Percentiles rank a stretch among this genome's conserved stretches.
Evolutionary conservation across 306 rosid genomes (phyloP).

Genomic region (Cicer chorassanicum): DNA sequence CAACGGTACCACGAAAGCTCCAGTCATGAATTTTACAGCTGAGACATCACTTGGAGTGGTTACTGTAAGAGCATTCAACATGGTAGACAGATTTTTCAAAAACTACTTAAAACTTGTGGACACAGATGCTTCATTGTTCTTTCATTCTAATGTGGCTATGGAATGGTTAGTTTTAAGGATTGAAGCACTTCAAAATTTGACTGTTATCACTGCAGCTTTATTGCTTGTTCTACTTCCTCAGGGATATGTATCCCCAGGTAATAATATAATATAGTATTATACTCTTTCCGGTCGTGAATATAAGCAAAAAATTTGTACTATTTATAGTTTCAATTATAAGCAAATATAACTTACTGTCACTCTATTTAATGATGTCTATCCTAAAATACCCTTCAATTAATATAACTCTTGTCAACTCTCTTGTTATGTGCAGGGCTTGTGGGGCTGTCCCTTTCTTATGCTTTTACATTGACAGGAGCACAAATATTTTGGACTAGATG

Average conservation of each 20-base stretch:
- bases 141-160: conserved; percentile 64
- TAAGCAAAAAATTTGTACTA: no score
- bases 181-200: conserved; percentile 73
- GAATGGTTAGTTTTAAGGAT: conserved; percentile 74
- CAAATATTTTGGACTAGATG: conserved; percentile 56
- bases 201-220: conserved; percentile 67
- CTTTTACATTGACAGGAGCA: conserved; percentile 56
- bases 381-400: no score
- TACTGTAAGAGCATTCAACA: conserved; percentile 74
- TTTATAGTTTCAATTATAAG: no score
- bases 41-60: conserved; percentile 86
- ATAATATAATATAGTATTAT: not conserved
- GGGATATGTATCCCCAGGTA: conserved; percentile 68
- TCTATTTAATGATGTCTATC: no score
- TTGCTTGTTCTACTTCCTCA: conserved; percentile 66
- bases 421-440: conserved; percentile 65
- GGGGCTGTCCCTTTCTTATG: conserved; percentile 79
- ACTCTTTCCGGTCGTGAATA: no score
- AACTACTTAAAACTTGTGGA: conserved; percentile 67
- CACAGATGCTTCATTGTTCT: conserved; percentile 70
- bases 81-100: conserved; percentile 58
- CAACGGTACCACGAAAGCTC: conserved; percentile 93
- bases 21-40: conserved; percentile 72
- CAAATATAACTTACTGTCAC: no score
- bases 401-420: not conserved